A percentile compares a stretch with the other conserved stretches of the same genome.
phyloP scores from a whole-genome alignment of 1,139 yeast species.

The Candida tetrigidarum region DNA sequence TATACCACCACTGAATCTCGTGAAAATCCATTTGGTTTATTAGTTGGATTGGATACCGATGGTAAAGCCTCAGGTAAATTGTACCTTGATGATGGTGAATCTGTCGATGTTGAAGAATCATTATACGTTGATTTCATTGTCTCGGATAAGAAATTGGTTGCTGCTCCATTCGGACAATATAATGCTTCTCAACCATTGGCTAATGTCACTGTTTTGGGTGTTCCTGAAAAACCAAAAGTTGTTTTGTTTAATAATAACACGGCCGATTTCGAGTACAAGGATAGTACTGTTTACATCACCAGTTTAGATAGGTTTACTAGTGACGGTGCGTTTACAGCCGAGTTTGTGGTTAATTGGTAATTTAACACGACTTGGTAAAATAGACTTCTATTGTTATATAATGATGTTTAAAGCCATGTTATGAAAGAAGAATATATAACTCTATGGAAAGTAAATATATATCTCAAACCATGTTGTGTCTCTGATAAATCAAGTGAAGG shows the following conservation, averaged over 20 bases:
- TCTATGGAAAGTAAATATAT: too few relatives aligned
- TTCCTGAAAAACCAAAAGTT: constrained; percentile 21
- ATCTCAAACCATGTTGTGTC: too few relatives aligned
- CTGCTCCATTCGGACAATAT: constrained; percentile 23
- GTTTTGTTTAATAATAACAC: constrained; percentile 21
- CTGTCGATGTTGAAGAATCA: constrained; percentile 21
- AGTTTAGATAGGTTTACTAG: constrained; percentile 20
- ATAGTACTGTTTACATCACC: constrained; percentile 21
- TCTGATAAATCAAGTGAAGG: too few relatives aligned
- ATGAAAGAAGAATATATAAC: too few relatives aligned
- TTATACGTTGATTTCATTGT: constrained; percentile 25
- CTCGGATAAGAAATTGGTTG: constrained; percentile 18
- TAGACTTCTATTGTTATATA: too few relatives aligned
- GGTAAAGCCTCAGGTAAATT: constrained; percentile 24
- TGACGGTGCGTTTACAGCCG: constrained; percentile 18
- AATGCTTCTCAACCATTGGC: constrained; percentile 25
- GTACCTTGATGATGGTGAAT: constrained; percentile 34
- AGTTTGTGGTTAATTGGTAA: background rate
- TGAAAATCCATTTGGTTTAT: constrained; percentile 29
- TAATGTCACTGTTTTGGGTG: constrained; percentile 30
- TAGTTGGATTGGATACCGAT: constrained; percentile 29
- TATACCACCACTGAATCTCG: constrained; percentile 32
- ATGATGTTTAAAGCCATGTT: too few relatives aligned
- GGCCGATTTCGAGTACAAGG: constrained; percentile 19
- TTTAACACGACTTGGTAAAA: too few relatives aligned